Conservation (phyloP, 257 asterid genomes). For the Capsicum baccatum region DNA sequence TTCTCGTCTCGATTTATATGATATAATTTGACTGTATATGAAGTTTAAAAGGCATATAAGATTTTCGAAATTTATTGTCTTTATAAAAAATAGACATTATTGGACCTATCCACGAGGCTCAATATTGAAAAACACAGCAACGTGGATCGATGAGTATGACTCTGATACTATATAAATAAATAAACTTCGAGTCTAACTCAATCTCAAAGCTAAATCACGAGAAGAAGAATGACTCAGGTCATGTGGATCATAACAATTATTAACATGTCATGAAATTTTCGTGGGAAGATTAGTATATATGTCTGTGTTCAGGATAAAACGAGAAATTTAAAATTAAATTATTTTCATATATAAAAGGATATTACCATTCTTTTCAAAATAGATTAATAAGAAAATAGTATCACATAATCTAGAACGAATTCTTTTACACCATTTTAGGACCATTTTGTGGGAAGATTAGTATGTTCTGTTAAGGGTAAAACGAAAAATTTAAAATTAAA, state of each 20-base stretch:
- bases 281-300: background rate
- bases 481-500: background rate
- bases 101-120: background rate
- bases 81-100: background rate
- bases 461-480: background rate
- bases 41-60: background rate
- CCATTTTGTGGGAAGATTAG: background rate
- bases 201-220: background rate
- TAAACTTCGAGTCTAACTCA: background rate
- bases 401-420: background rate
- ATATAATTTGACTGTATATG: background rate
- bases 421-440: background rate
- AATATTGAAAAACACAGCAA: background rate
- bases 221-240: too few relatives aligned
- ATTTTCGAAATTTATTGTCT: background rate
- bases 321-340: background rate
- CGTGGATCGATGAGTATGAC: background rate
- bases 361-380: too few relatives aligned
- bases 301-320: background rate
- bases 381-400: background rate
- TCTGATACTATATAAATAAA: background rate
- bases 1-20: background rate
- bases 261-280: background rate
- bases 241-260: background rate
- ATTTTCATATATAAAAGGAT: background rate